Base-by-base conservation (phyloP, 176 grass and related monocot species). In the Musa beccarii region DNA sequence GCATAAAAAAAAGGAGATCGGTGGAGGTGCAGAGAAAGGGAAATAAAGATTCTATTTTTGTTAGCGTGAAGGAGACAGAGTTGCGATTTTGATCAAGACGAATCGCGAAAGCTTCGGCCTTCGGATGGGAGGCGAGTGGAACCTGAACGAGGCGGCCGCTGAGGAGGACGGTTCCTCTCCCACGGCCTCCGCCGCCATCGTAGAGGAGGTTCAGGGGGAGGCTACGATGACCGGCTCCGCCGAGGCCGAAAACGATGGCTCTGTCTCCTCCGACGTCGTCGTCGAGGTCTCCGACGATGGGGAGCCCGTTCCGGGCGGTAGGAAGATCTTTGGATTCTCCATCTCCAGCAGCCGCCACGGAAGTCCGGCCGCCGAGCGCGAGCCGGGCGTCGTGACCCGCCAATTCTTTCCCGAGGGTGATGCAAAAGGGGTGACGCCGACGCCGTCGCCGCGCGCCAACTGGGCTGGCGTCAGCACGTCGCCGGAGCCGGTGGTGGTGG, bases 321-420 rank as follows among this genome's bases (percentile, higher is more conserved):
- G 19, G 71, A 73, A 13, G 52, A 54, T 73, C 51, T 73, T 73
- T 26, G 71, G 71, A 11, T 73, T 73, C 71, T 55, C 71, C 1
- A 70, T 70, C 34, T 70, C 68, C 76, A 9, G 17, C 50, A 3
- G 68, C 54, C 9, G 76, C 20, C 16, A 29, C 22, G 50, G 34
- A 14, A 53, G 21, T 15, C 8, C 12, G 10, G 20, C n/a, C 12
- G 21, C 21, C 21, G 71, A 54, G 16, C n/a, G 3, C n/a, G 71
- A 73, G 22, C 63, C 63, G 21, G 16, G 3, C 22, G 21, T 78
- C 75, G 78, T 86, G 54, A 89, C 89, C 59, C 86, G 71, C 71
- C 83, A 88, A 71, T 76, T 92, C 76, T 92, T 92, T 52, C 90
- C 86, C 20, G 75, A 64, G 73, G 23, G 81, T 10, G 16, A 3